Percentiles rank a stretch among this genome's conserved stretches.
These are phyloP conservation scores for Kwoniella dendrophila DNA, from an alignment of 768 basidiomycete species.

Conservation along the genomic window DNA sequence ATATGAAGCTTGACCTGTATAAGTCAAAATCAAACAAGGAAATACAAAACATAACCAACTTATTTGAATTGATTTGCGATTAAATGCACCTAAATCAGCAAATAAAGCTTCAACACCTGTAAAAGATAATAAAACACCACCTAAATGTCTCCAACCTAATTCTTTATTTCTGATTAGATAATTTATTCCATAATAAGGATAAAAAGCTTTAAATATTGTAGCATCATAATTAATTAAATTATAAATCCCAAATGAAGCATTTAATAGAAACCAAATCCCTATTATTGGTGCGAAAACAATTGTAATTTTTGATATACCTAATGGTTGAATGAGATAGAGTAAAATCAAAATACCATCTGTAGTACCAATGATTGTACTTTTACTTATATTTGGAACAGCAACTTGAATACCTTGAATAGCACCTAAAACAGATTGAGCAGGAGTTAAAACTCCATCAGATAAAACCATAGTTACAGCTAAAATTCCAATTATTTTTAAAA, in stretches of 20 bases:
- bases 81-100: slow-evolving; percentile 5
- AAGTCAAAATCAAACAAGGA: background rate
- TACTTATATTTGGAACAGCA: background rate
- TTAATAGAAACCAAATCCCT: background rate
- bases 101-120: slow-evolving; percentile 7
- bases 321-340: background rate
- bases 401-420: slow-evolving; percentile 7
- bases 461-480: slow-evolving; percentile 7
- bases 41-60: slow-evolving; percentile 3
- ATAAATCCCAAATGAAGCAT: slow-evolving; percentile 4
- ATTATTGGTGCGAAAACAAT: slow-evolving; percentile 9
- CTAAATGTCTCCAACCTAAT: slow-evolving; percentile 4
- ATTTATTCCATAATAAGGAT: slow-evolving; percentile 5
- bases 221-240: slow-evolving; percentile 6
- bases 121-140: slow-evolving; percentile 2
- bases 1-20: slow-evolving; percentile 8
- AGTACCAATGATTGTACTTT: background rate
- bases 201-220: slow-evolving; percentile 4
- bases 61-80: background rate
- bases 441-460: background rate
- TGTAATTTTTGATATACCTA: background rate
- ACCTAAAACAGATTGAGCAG: slow-evolving; percentile 4
- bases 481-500: background rate
- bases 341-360: slow-evolving; percentile 6
- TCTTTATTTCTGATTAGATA: slow-evolving; percentile 8